A percentile compares a stretch with the other conserved stretches of the same genome.
These are phyloP conservation scores for Pyrenophora tritici-repentis DNA, from an alignment of 2,329 filamentous ascomycete species.

Conservation along the genomic window DNA sequence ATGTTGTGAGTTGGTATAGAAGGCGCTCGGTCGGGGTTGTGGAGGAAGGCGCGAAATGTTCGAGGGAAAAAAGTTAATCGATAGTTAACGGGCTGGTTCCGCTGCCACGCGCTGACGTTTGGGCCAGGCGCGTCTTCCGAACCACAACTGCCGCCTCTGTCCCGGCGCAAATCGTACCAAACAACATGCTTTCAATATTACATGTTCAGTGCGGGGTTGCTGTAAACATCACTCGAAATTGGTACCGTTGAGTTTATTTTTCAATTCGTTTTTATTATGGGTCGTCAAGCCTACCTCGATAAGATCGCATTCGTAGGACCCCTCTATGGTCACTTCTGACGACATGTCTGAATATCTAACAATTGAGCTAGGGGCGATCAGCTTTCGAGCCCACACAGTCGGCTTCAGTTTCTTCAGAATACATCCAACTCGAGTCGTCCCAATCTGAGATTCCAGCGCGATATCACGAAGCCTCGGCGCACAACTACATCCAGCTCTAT, in stretches of 20 bases:
- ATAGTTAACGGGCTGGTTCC: constrained; percentile 29
- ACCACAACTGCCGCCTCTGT: neutral
- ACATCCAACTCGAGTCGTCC: constrained; percentile 33
- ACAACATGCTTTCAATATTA: neutral
- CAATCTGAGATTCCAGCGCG: constrained; percentile 30
- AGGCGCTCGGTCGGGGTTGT: neutral
- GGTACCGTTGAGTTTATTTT: neutral
- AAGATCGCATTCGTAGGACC: constrained; percentile 45
- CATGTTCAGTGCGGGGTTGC: neutral
- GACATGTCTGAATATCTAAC: constrained; percentile 29
- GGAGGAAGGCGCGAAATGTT: constrained; percentile 24
- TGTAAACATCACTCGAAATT: neutral
- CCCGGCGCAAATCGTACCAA: neutral
- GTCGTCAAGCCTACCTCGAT: constrained; percentile 45
- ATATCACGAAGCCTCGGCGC: constrained; percentile 30
- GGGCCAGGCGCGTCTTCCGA: constrained; percentile 14
- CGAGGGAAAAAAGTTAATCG: constrained; percentile 43
- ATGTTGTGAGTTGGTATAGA: constrained; percentile 6
- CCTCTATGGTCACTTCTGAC: neutral
- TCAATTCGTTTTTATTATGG: constrained; percentile 30
- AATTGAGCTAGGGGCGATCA: constrained; percentile 46
- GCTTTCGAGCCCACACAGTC: constrained; percentile 45
- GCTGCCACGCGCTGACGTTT: constrained; percentile 20
- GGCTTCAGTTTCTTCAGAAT: constrained; percentile 29
- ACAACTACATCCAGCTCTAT: constrained; percentile 48